These are phyloP conservation scores for Pelargonium australe DNA, from an alignment of 441 rosid genomes.

Conservation along the genomic window DNA sequence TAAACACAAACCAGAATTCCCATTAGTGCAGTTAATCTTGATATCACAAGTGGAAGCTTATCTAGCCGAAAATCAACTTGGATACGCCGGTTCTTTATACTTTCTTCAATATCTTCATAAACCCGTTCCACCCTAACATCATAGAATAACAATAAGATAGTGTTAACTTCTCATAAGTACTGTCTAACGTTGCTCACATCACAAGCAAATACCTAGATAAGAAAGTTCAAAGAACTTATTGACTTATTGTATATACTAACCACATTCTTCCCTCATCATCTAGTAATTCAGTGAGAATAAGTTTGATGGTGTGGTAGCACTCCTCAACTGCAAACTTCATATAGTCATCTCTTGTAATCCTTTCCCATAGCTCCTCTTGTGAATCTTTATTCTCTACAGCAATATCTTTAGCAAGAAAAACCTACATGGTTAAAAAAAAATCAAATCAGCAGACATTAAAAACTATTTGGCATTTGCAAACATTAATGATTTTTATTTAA, in stretches of 20 bases:
- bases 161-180: slow-evolving; percentile 17
- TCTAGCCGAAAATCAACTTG: slow-evolving; percentile 56
- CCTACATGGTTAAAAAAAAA: slow-evolving; percentile 31
- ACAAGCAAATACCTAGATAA: neutral
- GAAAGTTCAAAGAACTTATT: slow-evolving; percentile 5
- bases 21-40: slow-evolving; percentile 71
- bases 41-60: slow-evolving; percentile 73
- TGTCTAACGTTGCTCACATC: neutral
- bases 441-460: slow-evolving; percentile 6
- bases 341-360: slow-evolving; percentile 76
- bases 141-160: slow-evolving; percentile 20
- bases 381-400: slow-evolving; percentile 62
- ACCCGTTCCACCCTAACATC: slow-evolving; percentile 80
- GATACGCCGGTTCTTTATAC: slow-evolving; percentile 44
- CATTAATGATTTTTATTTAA: no score
- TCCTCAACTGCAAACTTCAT: slow-evolving; percentile 98
- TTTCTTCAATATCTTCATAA: slow-evolving; percentile 55
- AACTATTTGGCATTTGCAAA: neutral
- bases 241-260: slow-evolving; percentile 35
- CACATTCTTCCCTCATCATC: slow-evolving; percentile 91
- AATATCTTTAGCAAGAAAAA: slow-evolving; percentile 86
- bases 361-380: slow-evolving; percentile 83
- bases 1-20: slow-evolving; percentile 72
- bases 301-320: slow-evolving; percentile 55
- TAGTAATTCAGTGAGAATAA: slow-evolving; percentile 64